Conservation (phyloP, 2,329 filamentous ascomycete species). For the Immersiporthe knoxdaviesiana region DNA sequence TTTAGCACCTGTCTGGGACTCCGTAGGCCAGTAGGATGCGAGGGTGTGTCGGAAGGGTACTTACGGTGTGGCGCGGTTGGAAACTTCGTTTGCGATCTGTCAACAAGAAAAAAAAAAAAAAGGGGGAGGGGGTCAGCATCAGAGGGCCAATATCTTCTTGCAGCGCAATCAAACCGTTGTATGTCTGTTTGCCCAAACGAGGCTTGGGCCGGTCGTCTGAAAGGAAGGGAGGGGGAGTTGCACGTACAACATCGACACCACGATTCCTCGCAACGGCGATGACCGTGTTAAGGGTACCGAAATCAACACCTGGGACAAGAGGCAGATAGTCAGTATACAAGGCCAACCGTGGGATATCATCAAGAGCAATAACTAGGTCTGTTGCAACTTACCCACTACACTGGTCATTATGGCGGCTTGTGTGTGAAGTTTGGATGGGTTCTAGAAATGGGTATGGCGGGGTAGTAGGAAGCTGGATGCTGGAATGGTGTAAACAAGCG, state of each 20-base stretch:
- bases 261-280: conserved; percentile 97
- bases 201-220: background rate
- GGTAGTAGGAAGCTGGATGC: conserved; percentile 31
- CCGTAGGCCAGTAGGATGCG: conserved; percentile 22
- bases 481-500: conserved; percentile 20
- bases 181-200: background rate
- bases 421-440: conserved; percentile 14
- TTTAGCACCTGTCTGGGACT: conserved; percentile 26
- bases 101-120: conserved; percentile 29
- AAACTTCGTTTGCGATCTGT: conserved; percentile 98
- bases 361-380: conserved; percentile 5
- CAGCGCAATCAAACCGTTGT: conserved; percentile 10
- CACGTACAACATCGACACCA: conserved; percentile 96
- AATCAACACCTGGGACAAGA: conserved; percentile 71
- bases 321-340: conserved; percentile 27
- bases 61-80: conserved; percentile 97
- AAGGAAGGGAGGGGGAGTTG: conserved; percentile 32
- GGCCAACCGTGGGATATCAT: conserved; percentile 14
- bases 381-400: conserved; percentile 54
- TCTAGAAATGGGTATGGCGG: conserved; percentile 25
- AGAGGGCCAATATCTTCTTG: conserved; percentile 12
- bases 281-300: conserved; percentile 95
- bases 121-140: conserved; percentile 32
- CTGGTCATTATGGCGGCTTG: conserved; percentile 50
- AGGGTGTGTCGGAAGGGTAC: conserved; percentile 46